Percentiles rank a stretch among this genome's conserved stretches.
Conservation (phyloP, 108 stramenopile genomes). For the Bacterosira constricta region DNA sequence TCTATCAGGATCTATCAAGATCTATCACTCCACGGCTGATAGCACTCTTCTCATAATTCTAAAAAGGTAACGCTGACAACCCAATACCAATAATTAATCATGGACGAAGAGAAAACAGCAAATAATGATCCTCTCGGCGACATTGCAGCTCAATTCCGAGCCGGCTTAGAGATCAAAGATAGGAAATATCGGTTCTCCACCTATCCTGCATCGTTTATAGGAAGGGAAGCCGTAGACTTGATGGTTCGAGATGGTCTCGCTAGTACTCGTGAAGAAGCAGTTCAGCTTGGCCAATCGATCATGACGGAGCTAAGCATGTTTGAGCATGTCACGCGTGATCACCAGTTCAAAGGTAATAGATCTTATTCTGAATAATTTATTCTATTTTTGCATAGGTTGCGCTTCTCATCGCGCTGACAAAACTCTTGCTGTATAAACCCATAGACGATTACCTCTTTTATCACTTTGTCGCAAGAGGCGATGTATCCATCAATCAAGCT, state of each 20-base stretch:
- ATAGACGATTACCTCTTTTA: constrained; percentile 58
- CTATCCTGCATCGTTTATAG: constrained; percentile 57
- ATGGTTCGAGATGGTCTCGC: constrained; percentile 44
- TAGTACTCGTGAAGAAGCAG: constrained; percentile 49
- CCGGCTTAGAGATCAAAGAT: constrained; percentile 31
- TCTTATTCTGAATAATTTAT: no score
- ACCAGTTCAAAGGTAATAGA: constrained; percentile 54
- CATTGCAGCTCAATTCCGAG: constrained; percentile 20
- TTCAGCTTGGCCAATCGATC: constrained; percentile 46
- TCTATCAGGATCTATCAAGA: no score
- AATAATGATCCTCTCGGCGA: constrained; percentile 1
- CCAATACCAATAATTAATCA: neutral
- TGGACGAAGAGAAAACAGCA: neutral
- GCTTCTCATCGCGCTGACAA: no score
- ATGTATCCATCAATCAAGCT: constrained; percentile 33
- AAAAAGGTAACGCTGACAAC: no score
- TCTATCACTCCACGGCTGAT: no score
- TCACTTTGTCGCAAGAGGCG: constrained; percentile 63
- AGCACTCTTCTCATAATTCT: no score
- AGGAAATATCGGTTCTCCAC: constrained; percentile 29
- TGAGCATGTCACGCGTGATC: constrained; percentile 56
- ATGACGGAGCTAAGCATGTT: constrained; percentile 42
- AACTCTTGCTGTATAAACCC: no score
- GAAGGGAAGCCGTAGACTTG: constrained; percentile 52
- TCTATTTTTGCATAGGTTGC: no score